These are phyloP conservation scores for Clitoria ternatea DNA, from an alignment of 306 rosid species.

Conservation along the genomic window DNA sequence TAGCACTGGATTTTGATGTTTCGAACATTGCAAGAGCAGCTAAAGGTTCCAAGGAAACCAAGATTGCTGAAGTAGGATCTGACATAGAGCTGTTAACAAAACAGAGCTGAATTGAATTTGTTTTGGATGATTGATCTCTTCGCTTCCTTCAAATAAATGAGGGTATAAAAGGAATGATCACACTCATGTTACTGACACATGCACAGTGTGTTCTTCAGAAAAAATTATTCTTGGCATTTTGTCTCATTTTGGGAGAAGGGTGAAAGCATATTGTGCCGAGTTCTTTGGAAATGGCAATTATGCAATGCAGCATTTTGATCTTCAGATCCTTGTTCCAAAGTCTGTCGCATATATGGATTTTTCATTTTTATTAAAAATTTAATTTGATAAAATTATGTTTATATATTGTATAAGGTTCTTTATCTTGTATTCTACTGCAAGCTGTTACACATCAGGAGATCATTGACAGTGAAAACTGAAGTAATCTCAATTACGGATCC, in stretches of 20 bases:
- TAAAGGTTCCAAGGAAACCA: conserved; percentile 66
- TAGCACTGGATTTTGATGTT: conserved; percentile 86
- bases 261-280: not conserved
- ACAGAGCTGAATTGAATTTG: conserved; percentile 33
- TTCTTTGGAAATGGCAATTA: not conserved
- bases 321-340: not conserved
- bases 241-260: not conserved
- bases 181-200: not conserved
- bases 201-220: not conserved
- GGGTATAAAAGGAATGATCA: not conserved
- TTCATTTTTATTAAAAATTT: not conserved
- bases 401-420: not conserved
- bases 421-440: too few relatives aligned
- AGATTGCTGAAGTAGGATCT: conserved; percentile 78
- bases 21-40: conserved; percentile 67
- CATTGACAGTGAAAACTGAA: not conserved
- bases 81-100: conserved; percentile 68
- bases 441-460: too few relatives aligned
- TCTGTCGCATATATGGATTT: not conserved
- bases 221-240: not conserved
- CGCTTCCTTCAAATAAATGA: not conserved
- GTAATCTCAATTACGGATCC: not conserved
- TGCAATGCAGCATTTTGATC: conserved; percentile 9
- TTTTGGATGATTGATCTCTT: conserved; percentile 11
- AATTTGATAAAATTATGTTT: not conserved